phyloP scores from a whole-genome alignment of 129 eudicot genomes.

The Flaveria ramosissima region DNA sequence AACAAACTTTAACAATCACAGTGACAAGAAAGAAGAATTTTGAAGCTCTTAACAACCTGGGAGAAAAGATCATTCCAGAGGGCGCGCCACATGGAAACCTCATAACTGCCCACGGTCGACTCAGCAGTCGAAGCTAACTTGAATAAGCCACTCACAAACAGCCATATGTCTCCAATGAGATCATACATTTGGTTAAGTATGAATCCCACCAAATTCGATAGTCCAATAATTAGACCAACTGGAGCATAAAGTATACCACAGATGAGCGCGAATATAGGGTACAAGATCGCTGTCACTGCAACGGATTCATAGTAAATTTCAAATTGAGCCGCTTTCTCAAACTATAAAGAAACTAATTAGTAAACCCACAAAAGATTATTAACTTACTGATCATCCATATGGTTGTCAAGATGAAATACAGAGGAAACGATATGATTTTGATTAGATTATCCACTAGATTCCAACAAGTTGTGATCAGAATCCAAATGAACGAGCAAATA shows the following conservation, averaged over 20 bases:
- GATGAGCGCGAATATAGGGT: slow-evolving; percentile 71
- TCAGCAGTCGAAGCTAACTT: slow-evolving; percentile 60
- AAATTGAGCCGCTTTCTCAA: not conserved
- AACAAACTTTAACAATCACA: not conserved
- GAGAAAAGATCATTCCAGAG: slow-evolving; percentile 93
- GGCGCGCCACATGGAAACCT: slow-evolving; percentile 77
- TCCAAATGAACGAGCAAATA: slow-evolving; percentile 57
- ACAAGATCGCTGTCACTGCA: slow-evolving; percentile 63
- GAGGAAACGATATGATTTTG: slow-evolving; percentile 61
- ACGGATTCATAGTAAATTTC: slow-evolving; percentile 10
- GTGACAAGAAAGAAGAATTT: not conserved
- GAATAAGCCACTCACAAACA: slow-evolving; percentile 51
- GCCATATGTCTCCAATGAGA: slow-evolving; percentile 46
- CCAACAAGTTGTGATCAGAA: slow-evolving; percentile 50
- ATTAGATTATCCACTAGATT: slow-evolving; percentile 50
- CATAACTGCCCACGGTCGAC: slow-evolving; percentile 54
- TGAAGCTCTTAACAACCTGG: slow-evolving; percentile 44
- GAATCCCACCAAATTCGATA: slow-evolving; percentile 49
- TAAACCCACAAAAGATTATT: not conserved
- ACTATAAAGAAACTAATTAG: not conserved
- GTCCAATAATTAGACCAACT: slow-evolving; percentile 54
- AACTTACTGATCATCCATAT: slow-evolving; percentile 73
- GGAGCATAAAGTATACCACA: slow-evolving; percentile 70
- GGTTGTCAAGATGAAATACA: slow-evolving; percentile 58
- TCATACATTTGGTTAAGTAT: slow-evolving; percentile 45